Evolutionary conservation across 495 filamentous ascomycete species (phyloP).

Genomic region (Chaetomium fimeti): DNA sequence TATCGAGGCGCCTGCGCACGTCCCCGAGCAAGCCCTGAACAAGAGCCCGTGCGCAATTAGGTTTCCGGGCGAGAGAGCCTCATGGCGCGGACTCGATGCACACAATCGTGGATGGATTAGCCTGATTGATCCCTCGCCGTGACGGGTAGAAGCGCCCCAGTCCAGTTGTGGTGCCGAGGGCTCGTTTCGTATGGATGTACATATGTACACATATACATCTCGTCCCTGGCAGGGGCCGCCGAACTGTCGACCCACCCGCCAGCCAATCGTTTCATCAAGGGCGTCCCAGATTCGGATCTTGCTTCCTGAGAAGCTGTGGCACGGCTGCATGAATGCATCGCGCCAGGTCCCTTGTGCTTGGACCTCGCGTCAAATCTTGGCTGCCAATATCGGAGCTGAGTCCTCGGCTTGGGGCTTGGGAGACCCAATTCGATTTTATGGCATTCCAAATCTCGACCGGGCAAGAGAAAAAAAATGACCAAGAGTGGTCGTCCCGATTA

Average conservation of each 20-base stretch:
- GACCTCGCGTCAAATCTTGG: slow-evolving; percentile 5
- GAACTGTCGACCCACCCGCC: background rate
- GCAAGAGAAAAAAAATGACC: background rate
- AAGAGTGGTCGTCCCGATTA: background rate
- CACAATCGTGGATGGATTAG: background rate
- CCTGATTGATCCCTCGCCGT: background rate
- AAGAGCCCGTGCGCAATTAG: slow-evolving; percentile 2
- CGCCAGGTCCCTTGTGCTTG: slow-evolving; percentile 7
- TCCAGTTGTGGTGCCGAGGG: background rate
- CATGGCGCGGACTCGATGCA: background rate
- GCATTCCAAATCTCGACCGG: background rate
- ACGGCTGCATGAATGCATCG: slow-evolving; percentile 20
- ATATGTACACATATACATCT: too few relatives aligned
- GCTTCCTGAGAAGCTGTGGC: slow-evolving; percentile 15
- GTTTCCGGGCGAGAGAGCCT: background rate
- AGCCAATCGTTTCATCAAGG: slow-evolving; percentile 16
- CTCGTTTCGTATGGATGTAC: background rate
- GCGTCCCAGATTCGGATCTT: slow-evolving; percentile 16
- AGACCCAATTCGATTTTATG: background rate
- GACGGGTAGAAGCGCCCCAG: background rate
- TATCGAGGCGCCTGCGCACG: slow-evolving; percentile 1
- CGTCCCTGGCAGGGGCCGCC: slow-evolving; percentile 7
- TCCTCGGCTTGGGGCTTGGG: background rate
- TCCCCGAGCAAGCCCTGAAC: slow-evolving; percentile 12
- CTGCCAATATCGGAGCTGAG: slow-evolving; percentile 6